phyloP scores from a whole-genome alignment of 2,329 filamentous ascomycete species.

The Neodidymelliopsis sp. region DNA sequence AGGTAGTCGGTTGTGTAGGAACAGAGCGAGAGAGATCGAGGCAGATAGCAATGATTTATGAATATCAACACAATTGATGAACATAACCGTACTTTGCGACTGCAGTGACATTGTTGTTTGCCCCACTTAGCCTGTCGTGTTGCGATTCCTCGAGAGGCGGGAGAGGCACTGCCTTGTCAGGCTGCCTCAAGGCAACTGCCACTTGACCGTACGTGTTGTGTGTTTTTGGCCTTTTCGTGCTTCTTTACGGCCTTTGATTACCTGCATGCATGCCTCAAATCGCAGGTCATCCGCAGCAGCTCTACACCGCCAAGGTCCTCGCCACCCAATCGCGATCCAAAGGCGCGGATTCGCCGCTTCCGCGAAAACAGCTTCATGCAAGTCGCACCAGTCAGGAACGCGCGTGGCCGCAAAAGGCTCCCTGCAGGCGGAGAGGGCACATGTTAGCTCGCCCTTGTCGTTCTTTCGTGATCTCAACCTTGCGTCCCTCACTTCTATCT shows the following conservation, averaged over 20 bases:
- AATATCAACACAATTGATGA: constrained; percentile 2
- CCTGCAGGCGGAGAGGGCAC: constrained; percentile 17
- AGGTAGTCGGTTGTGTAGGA: constrained; percentile 24
- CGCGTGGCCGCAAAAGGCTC: constrained; percentile 12
- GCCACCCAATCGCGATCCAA: constrained; percentile 15
- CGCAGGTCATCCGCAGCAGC: constrained; percentile 6
- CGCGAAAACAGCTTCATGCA: constrained; percentile 9
- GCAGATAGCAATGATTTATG: constrained; percentile 15
- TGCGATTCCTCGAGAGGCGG: background rate
- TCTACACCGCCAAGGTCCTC: constrained; percentile 16
- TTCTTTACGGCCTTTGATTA: background rate
- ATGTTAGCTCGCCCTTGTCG: constrained; percentile 12
- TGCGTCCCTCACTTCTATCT: background rate
- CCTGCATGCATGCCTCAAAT: background rate
- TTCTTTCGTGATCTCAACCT: constrained; percentile 5
- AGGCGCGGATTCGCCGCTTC: constrained; percentile 12
- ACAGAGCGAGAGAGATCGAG: constrained; percentile 10
- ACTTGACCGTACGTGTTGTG: background rate
- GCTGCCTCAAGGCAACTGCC: constrained; percentile 5
- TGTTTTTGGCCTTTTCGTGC: background rate
- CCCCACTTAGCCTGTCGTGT: background rate
- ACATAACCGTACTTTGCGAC: background rate
- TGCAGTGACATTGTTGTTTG: no score
- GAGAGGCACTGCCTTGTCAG: background rate
- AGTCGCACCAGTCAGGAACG: constrained; percentile 14